Percentiles rank a stretch among this genome's conserved stretches.
phyloP scores from a whole-genome alignment of 768 basidiomycete genomes.

The Hortiboletus campestris region DNA sequence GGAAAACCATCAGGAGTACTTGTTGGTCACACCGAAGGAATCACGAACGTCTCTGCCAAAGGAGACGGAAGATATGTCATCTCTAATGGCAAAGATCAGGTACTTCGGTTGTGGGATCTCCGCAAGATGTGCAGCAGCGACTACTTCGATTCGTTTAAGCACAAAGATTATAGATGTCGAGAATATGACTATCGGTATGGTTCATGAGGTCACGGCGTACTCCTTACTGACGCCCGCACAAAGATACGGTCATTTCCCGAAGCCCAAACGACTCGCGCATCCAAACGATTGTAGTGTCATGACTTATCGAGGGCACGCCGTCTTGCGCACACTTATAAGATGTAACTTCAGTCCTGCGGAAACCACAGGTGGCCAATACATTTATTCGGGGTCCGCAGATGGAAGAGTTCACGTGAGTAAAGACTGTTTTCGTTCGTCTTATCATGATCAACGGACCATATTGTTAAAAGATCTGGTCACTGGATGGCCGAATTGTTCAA shows the following conservation, averaged over 20 bases:
- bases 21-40: conserved; percentile 94
- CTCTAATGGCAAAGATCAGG: conserved; percentile 96
- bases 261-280: conserved; percentile 60
- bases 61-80: conserved; percentile 95
- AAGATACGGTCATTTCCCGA: conserved; percentile 67
- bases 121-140: conserved; percentile 82
- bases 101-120: conserved; percentile 88
- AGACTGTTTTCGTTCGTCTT: not conserved
- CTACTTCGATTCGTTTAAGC: conserved; percentile 58
- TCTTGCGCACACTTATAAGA: conserved; percentile 88
- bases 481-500: conserved; percentile 85
- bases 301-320: conserved; percentile 91
- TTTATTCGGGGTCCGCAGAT: conserved; percentile 91
- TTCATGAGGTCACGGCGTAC: not conserved
- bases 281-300: conserved; percentile 92
- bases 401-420: conserved; percentile 74
- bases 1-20: conserved; percentile 88
- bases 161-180: conserved; percentile 51
- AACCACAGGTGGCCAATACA: conserved; percentile 89
- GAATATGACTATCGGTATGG: conserved; percentile 83
- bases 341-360: conserved; percentile 94
- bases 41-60: conserved; percentile 92
- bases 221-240: conserved; percentile 9
- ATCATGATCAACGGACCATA: not conserved
- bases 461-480: conserved; percentile 77